Percentiles rank a stretch among this genome's conserved stretches.
Conservation (phyloP, 2,329 filamentous ascomycete species). For the Pseudopyricularia javanii region DNA sequence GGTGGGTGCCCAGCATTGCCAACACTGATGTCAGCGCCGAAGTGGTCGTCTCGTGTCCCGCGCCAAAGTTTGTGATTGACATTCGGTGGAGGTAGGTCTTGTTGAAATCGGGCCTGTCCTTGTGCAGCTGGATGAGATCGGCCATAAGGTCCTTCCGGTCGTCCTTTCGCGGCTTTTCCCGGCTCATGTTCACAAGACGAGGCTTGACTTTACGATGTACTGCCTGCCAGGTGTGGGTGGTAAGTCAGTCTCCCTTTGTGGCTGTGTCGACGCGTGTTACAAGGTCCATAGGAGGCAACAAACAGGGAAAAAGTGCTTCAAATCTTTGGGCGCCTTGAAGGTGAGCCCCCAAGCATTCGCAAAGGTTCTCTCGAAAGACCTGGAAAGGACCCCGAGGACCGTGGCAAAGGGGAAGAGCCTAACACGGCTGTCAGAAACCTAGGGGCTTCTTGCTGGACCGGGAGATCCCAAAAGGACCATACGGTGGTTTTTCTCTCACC, state of each 20-base stretch:
- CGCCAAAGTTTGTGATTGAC: conserved; percentile 42
- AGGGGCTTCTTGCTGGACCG: too few species aligned
- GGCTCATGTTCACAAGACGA: neutral
- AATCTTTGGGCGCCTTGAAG: conserved; percentile 28
- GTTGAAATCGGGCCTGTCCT: conserved; percentile 30
- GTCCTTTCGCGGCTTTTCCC: conserved; percentile 11
- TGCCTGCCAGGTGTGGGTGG: conserved; percentile 12
- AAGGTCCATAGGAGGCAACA: conserved; percentile 6
- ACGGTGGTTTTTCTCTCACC: conserved; percentile 8
- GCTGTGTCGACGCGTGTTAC: neutral
- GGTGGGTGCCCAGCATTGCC: conserved; percentile 30
- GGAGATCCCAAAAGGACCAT: neutral
- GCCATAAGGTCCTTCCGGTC: conserved; percentile 28
- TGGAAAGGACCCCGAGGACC: conserved; percentile 24
- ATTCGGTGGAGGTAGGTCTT: conserved; percentile 36
- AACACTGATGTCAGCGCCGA: conserved; percentile 37
- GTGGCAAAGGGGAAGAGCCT: conserved; percentile 28
- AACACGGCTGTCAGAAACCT: neutral
- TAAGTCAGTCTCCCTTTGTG: neutral
- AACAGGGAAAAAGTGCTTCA: conserved; percentile 37
- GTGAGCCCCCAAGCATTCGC: conserved; percentile 30
- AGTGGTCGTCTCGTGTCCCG: conserved; percentile 41
- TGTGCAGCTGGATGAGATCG: conserved; percentile 33
- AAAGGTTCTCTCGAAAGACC: conserved; percentile 23
- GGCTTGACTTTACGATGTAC: conserved; percentile 10